Base-by-base conservation (phyloP, 108 stramenopile genomes). In the Parietichytrium sp. region DNA sequence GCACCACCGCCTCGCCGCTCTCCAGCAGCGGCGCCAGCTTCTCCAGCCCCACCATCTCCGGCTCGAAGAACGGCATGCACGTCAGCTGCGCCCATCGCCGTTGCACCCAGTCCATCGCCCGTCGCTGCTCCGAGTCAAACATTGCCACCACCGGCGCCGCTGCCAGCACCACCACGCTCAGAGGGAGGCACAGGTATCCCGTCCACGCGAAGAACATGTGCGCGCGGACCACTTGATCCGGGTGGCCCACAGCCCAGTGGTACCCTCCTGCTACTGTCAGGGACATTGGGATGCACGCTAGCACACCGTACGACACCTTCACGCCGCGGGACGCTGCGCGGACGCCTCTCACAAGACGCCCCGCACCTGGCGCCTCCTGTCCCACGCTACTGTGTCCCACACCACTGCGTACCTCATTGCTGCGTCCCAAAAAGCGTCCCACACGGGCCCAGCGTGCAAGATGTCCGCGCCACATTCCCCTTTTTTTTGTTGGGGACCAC, bases 151-250 rank as follows among this genome's bases (percentile, higher is more conserved):
- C 49, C n/a, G 79, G 79, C 12, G 29, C 29, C 13, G 27, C 49
- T 3, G 50, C 79, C 13, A 79, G 20, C 13, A 79, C 16, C 7
- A 20, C 27, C 12, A 79, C 23, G 18, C 50, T 30, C 79, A 51
- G 16, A 3, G 79, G 79, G 13, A 79, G 13, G 7, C 50, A 27
- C n/a, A 31, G 13, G 49, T 29, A 79, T 12, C 79, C 79, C 10
- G 79, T 79, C 79, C 48, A 49, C 13, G 49, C 50, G 3, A 79
- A 79, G 51, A 79, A 79, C 15, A 45, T 6, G 20, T 72, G 61
- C 6, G 61, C 61, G 10, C 61, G 61, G 33, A 72, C 61, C 18
- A 72, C 25, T 20, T 72, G 61, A n/a, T 72, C 61, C 42, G 18
- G 61, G 42, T 72, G 61, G 18, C 61, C 61, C 42, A 72, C 61